Evolutionary conservation across 768 basidiomycete genomes (phyloP).

Genomic region (Russula sp.): DNA sequence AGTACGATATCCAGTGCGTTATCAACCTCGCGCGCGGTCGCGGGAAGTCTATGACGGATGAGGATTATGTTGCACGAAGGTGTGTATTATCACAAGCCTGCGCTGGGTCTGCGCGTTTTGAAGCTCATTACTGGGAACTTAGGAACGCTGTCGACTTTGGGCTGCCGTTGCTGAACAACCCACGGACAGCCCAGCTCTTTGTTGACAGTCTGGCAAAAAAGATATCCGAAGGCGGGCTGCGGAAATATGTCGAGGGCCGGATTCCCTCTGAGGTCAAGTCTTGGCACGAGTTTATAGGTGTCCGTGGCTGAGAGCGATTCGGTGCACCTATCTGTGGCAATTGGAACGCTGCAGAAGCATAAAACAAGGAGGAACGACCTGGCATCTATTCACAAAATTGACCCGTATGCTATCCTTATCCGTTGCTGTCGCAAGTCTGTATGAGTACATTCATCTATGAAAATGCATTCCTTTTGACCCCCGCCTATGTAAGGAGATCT

Average conservation of each 20-base stretch:
- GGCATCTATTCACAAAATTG: neutral
- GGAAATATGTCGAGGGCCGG: constrained; percentile 75
- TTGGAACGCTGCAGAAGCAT: neutral
- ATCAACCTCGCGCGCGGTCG: constrained; percentile 85
- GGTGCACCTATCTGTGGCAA: neutral
- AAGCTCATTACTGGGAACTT: neutral
- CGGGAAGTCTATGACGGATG: constrained; percentile 70
- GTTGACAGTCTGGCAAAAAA: constrained; percentile 84
- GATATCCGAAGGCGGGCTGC: constrained; percentile 71
- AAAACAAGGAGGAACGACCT: neutral
- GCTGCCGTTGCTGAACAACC: constrained; percentile 83
- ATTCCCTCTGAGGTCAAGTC: constrained; percentile 89
- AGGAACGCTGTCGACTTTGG: constrained; percentile 36
- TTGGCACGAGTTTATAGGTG: constrained; percentile 85
- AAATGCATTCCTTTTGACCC: neutral
- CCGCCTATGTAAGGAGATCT: constrained; percentile 17
- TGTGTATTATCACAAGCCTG: constrained; percentile 31
- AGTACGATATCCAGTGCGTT: constrained; percentile 90
- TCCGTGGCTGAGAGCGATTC: constrained; percentile 40
- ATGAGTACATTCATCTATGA: constrained; percentile 2
- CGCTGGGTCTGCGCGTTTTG: constrained; percentile 2
- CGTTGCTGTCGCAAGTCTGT: neutral
- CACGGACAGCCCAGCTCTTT: constrained; percentile 81
- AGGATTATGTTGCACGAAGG: constrained; percentile 95
- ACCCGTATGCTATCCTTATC: neutral